These are phyloP conservation scores for Cucurbita pepo DNA, from an alignment of 306 rosid species.

Conservation along the genomic window DNA sequence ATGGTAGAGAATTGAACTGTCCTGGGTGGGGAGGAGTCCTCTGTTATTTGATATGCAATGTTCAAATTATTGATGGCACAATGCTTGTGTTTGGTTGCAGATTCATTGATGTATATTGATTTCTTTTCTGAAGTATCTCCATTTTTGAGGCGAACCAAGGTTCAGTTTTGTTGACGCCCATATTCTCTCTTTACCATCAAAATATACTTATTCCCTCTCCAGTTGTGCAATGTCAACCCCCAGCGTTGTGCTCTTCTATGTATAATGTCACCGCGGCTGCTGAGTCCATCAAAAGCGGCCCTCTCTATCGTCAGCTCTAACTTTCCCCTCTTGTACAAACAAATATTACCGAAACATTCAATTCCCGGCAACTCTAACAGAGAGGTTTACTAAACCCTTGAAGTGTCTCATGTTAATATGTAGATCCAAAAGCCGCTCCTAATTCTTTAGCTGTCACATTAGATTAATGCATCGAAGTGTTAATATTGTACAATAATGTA, in stretches of 20 bases:
- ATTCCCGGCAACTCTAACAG: background rate
- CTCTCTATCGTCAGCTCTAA: background rate
- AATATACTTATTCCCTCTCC: background rate
- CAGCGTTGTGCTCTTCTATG: background rate
- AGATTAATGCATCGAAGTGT: background rate
- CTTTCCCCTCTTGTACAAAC: background rate
- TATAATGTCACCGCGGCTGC: background rate
- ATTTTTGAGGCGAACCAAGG: background rate
- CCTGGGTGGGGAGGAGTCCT: background rate
- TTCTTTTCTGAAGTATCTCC: conserved; percentile 1
- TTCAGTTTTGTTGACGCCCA: background rate
- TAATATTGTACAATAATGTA: background rate
- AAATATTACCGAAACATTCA: background rate
- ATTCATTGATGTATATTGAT: background rate
- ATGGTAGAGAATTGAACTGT: background rate
- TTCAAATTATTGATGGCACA: background rate
- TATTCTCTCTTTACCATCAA: background rate
- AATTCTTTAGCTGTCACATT: background rate
- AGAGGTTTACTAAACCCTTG: background rate
- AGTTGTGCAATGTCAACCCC: background rate
- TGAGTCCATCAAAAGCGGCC: background rate
- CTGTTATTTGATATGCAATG: background rate
- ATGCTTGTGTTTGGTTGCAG: background rate
- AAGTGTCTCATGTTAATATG: background rate
- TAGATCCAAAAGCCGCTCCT: background rate